Base-by-base conservation (phyloP, 2,329 filamentous ascomycete species). In the Pseudocercospora cruenta region DNA sequence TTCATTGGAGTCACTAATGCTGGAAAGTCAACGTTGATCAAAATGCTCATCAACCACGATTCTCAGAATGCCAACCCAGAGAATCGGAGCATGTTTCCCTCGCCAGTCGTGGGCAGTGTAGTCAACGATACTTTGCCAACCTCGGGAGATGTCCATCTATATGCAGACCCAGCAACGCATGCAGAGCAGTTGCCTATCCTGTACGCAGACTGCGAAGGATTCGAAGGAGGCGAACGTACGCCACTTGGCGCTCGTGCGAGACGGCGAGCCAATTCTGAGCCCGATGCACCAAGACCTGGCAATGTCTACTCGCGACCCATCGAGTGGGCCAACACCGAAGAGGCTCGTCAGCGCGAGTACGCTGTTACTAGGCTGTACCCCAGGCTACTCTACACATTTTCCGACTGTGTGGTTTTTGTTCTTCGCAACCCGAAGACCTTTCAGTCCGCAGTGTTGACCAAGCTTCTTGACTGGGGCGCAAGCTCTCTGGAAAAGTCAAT, bases 151-250 rank as follows among this genome's bases (percentile, higher is more conserved):
- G 83, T 85, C 1, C 83, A 86, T 71, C 74, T 86, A 3, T 86
- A 86, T 65, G 76, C 78, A 1, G 84, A 86, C 66, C 84, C 84
- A 1, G 72, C 76, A 0, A 82, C 80, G 2, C 74, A 78, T 26
- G 68, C 73, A 14, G 75, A 76, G 10, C 74, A 76, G 4, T 69
- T 77, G 7, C 84, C 83, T 0, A 76, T 85, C 21, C 75, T 86
- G 3, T 82, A 81, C 60, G 83, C 84, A 22, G 84, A 86, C 67
- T 86, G 83, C 66, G 84, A 86, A 75, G 84, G 84, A 0, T 78
- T 86, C 8, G 79, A 82, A 21, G 84, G 83, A 33, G 84, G 84
- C 9, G 83, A 85, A 67, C 75, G 74, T 21, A 72, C 73, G 10
- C 81, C 80, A 21, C 69, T 76, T n/a, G 74, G 74, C 12, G 73